phyloP scores from a whole-genome alignment of 1,284 basidiomycete genomes.

The Ceratobasidium theobromae region DNA sequence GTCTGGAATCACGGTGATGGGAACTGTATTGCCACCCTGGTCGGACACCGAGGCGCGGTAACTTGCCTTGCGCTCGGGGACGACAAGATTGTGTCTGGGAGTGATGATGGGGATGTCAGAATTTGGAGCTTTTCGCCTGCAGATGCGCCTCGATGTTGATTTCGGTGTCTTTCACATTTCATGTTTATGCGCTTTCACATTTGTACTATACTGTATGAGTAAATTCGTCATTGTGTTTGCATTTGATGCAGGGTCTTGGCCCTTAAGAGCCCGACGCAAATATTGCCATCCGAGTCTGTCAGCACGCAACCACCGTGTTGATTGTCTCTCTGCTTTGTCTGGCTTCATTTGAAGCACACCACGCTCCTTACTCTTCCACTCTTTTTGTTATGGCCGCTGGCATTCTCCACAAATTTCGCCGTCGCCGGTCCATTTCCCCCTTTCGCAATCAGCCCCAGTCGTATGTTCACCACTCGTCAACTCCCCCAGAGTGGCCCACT shows the following conservation, averaged over 20 bases:
- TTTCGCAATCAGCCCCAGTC: background rate
- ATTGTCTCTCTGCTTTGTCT: constrained; percentile 3
- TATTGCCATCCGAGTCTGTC: background rate
- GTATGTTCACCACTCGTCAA: constrained; percentile 10
- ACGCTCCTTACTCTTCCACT: constrained; percentile 21
- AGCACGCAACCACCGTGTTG: background rate
- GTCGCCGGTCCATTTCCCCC: constrained; percentile 9
- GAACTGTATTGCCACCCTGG: constrained; percentile 84
- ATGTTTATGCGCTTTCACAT: background rate
- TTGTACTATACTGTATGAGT: no score
- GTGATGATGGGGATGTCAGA: constrained; percentile 81
- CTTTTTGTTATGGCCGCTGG: background rate
- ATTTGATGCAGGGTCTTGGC: constrained; percentile 6
- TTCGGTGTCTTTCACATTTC: background rate
- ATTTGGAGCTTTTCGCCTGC: constrained; percentile 72
- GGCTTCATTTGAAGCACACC: constrained; percentile 1
- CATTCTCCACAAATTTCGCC: constrained; percentile 18
- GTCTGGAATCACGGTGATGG: constrained; percentile 95
- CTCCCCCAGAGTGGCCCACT: constrained; percentile 16
- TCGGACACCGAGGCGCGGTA: constrained; percentile 93
- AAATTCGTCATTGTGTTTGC: no score
- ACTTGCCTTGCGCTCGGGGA: constrained; percentile 89
- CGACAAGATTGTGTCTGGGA: constrained; percentile 94
- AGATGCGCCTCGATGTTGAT: background rate
- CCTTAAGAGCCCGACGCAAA: constrained; percentile 21